phyloP scores from a whole-genome alignment of 805 yeast genomes.

The Schwanniomyces occidentalis region DNA sequence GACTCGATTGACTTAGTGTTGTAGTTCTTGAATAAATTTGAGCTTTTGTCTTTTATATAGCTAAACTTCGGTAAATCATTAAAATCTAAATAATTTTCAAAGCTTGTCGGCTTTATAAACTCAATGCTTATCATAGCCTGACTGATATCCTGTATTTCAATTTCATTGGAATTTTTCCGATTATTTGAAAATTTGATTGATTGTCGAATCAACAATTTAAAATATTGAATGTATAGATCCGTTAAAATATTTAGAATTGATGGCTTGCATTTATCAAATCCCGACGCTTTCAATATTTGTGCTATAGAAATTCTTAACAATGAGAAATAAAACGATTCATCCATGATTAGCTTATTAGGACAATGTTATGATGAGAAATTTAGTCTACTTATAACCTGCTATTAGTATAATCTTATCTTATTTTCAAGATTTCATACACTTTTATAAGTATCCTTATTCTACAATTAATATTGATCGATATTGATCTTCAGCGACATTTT shows the following conservation, averaged over 20 bases:
- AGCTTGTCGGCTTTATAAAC: slow-evolving; percentile 52
- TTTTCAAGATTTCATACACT: too few relatives aligned
- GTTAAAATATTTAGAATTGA: slow-evolving; percentile 72
- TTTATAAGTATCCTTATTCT: too few relatives aligned
- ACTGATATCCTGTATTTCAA: slow-evolving; percentile 65
- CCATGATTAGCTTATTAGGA: too few relatives aligned
- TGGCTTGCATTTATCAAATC: slow-evolving; percentile 79
- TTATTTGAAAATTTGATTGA: slow-evolving; percentile 49
- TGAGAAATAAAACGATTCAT: slow-evolving; percentile 40
- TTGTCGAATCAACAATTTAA: slow-evolving; percentile 53
- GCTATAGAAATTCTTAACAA: slow-evolving; percentile 41
- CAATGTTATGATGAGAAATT: too few relatives aligned
- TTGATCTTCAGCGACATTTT: too few relatives aligned
- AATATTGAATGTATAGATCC: slow-evolving; percentile 68
- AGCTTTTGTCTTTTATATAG: slow-evolving; percentile 10
- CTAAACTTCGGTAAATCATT: slow-evolving; percentile 20
- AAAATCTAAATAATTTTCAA: slow-evolving; percentile 50
- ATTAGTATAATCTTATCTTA: too few relatives aligned
- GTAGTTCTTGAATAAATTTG: slow-evolving; percentile 18
- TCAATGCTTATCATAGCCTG: slow-evolving; percentile 68
- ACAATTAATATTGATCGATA: too few relatives aligned
- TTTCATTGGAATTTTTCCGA: slow-evolving; percentile 40
- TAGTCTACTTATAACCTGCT: too few relatives aligned
- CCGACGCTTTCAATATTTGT: slow-evolving; percentile 72
- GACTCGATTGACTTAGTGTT: slow-evolving; percentile 40